phyloP scores from a whole-genome alignment of 768 basidiomycete species.

The Dioszegia crocea region DNA sequence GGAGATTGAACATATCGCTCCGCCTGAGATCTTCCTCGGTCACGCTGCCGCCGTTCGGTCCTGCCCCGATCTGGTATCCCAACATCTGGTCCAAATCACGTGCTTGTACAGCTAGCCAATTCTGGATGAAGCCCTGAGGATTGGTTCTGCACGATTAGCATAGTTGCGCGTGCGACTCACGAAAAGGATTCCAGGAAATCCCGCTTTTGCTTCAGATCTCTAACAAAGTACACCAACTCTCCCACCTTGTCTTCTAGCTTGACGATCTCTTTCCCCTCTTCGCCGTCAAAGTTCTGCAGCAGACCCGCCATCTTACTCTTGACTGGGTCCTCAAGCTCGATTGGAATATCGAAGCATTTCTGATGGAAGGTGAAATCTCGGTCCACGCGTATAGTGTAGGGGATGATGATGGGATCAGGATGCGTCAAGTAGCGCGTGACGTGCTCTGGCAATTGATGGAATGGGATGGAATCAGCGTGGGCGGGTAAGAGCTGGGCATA shows the following conservation, averaged over 20 bases:
- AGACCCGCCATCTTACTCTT: constrained; percentile 70
- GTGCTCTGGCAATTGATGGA: constrained; percentile 77
- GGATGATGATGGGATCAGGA: constrained; percentile 74
- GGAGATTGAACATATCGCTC: constrained; percentile 84
- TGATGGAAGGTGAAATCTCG: constrained; percentile 61
- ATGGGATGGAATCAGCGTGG: constrained; percentile 54
- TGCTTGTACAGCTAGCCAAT: constrained; percentile 87
- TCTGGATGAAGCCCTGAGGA: constrained; percentile 76
- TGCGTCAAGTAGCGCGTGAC: constrained; percentile 73
- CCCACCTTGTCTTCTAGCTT: constrained; percentile 89
- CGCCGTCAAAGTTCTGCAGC: constrained; percentile 66
- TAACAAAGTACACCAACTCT: constrained; percentile 74
- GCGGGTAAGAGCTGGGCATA: constrained; percentile 32
- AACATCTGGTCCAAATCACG: constrained; percentile 82
- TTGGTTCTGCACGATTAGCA: constrained; percentile 24
- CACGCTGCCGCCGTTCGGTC: constrained; percentile 52
- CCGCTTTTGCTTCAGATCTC: constrained; percentile 79
- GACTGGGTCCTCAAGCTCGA: constrained; percentile 75
- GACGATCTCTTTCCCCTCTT: constrained; percentile 62
- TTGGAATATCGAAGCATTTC: constrained; percentile 78
- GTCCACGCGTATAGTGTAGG: constrained; percentile 56
- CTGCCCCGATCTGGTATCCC: constrained; percentile 66
- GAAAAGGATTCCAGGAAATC: constrained; percentile 82
- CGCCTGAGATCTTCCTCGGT: constrained; percentile 82
- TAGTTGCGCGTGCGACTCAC: constrained; percentile 8